These are phyloP conservation scores for Leccinum fibrillosum DNA, from an alignment of 768 basidiomycete genomes.

Conservation along the genomic window DNA sequence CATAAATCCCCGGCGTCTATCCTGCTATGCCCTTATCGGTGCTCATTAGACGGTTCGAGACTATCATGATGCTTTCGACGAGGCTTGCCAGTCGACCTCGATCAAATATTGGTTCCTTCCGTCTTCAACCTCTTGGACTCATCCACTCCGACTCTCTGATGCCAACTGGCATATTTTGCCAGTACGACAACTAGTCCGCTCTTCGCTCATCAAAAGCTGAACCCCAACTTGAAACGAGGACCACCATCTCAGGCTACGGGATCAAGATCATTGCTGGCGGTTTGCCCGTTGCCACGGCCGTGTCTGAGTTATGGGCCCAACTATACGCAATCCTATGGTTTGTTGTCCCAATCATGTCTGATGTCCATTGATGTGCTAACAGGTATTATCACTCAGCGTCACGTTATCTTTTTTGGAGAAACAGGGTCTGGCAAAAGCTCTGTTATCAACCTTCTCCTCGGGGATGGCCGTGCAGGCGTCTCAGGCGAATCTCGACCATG, in stretches of 20 bases:
- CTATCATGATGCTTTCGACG: slow-evolving; percentile 3
- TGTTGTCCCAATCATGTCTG: neutral
- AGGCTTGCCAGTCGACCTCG: neutral
- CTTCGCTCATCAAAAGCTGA: neutral
- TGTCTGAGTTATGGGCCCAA: neutral
- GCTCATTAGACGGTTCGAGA: slow-evolving; percentile 2
- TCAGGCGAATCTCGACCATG: slow-evolving; percentile 14
- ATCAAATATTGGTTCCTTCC: neutral
- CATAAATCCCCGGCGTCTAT: slow-evolving; percentile 1
- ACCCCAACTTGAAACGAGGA: neutral
- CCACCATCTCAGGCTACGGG: neutral
- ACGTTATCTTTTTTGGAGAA: slow-evolving; percentile 25
- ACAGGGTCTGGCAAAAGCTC: slow-evolving; percentile 27
- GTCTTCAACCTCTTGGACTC: neutral
- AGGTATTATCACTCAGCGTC: neutral
- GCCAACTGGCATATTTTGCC: neutral
- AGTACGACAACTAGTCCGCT: neutral
- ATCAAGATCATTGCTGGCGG: neutral
- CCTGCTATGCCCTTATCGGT: neutral
- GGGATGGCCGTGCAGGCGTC: neutral
- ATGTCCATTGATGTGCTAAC: neutral
- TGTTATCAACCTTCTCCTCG: slow-evolving; percentile 24
- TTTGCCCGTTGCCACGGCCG: neutral
- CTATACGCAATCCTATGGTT: neutral
- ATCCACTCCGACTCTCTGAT: neutral